phyloP scores from a whole-genome alignment of 805 yeast genomes.

The Cyberlindnera galapagoensis region DNA sequence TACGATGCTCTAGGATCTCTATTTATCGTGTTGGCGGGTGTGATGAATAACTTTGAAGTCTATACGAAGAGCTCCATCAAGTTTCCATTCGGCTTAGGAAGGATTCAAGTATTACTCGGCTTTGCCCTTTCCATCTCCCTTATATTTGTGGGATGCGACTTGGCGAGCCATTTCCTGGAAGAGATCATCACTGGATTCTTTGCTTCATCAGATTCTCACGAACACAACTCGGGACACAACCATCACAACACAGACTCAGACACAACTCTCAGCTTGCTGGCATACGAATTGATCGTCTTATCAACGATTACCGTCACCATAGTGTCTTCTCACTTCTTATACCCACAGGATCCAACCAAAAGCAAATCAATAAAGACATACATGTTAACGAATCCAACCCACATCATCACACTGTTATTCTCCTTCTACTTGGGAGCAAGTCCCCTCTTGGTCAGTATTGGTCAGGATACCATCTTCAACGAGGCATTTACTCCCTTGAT shows the following conservation, averaged over 20 bases:
- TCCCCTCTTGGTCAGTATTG: conserved; percentile 28
- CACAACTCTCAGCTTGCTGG: conserved; percentile 16
- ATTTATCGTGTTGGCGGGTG: conserved; percentile 62
- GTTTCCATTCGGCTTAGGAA: conserved; percentile 90
- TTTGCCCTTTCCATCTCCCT: conserved; percentile 82
- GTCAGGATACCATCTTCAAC: conserved; percentile 25
- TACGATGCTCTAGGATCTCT: conserved; percentile 81
- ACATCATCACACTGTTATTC: conserved; percentile 39
- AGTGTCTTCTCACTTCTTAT: conserved; percentile 24
- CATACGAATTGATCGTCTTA: conserved; percentile 26
- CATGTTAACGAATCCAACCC: conserved; percentile 25
- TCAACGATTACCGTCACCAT: conserved; percentile 26
- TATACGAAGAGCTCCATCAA: conserved; percentile 80
- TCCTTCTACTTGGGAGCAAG: conserved; percentile 33
- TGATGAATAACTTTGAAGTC: conserved; percentile 86
- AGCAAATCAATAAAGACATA: conserved; percentile 10
- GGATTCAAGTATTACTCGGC: conserved; percentile 81
- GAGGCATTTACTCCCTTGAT: conserved; percentile 41
- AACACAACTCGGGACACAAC: conserved; percentile 19
- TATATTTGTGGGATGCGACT: conserved; percentile 85
- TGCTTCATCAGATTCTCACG: conserved; percentile 13
- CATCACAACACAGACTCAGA: conserved; percentile 20
- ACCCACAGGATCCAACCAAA: conserved; percentile 1
- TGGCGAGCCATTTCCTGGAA: conserved; percentile 81
- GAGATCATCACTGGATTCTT: conserved; percentile 38